phyloP scores from a whole-genome alignment of 139 green algal genomes.

The Coelastrella sp. region DNA sequence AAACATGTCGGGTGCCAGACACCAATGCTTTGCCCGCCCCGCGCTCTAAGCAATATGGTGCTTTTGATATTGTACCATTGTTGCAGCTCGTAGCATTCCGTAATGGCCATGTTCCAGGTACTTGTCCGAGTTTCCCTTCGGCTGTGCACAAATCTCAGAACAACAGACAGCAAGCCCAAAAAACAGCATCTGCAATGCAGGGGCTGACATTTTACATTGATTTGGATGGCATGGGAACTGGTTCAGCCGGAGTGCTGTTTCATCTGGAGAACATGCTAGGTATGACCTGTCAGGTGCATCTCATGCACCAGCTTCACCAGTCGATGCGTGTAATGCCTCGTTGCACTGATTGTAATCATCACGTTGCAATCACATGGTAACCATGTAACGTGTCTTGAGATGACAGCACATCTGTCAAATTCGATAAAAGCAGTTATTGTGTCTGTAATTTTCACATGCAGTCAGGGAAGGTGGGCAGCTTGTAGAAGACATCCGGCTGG shows the following conservation, averaged over 20 bases:
- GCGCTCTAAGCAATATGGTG: too few species aligned
- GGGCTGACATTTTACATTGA: slow-evolving; percentile 11
- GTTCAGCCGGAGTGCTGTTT: background rate
- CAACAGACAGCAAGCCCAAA: too few species aligned
- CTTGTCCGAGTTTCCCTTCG: too few species aligned
- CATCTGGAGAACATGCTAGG: background rate
- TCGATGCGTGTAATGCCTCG: background rate
- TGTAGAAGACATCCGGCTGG: background rate
- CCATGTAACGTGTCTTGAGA: background rate
- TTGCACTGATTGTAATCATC: background rate
- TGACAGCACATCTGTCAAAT: background rate
- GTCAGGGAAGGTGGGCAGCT: background rate
- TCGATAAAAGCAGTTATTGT: background rate
- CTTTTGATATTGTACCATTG: too few species aligned
- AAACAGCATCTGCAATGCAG: background rate
- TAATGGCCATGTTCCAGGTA: too few species aligned
- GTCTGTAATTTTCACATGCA: background rate
- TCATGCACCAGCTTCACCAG: background rate
- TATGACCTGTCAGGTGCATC: background rate
- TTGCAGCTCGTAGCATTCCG: too few species aligned
- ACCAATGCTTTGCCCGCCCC: too few species aligned
- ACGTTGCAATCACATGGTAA: background rate
- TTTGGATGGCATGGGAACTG: slow-evolving; percentile 4
- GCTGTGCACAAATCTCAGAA: too few species aligned
- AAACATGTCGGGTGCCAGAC: too few species aligned